These are phyloP conservation scores for Thelephora terrestris DNA, from an alignment of 1,284 basidiomycete genomes.

Conservation along the genomic window DNA sequence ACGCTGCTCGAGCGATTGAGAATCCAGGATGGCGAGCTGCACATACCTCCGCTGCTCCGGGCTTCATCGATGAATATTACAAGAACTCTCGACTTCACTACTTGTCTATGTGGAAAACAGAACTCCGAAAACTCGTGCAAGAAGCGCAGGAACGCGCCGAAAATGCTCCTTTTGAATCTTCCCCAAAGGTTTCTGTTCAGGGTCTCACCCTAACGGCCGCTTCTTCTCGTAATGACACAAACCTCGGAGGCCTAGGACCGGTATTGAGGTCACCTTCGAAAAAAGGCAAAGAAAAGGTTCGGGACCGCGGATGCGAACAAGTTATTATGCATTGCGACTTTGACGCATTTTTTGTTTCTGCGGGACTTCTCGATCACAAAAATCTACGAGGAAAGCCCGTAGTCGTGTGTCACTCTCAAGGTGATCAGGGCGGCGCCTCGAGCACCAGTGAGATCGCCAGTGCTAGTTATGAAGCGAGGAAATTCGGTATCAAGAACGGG, in stretches of 20 bases:
- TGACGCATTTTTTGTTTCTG: constrained; percentile 95
- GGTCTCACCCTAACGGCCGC: background rate
- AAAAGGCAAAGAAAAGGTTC: constrained; percentile 29
- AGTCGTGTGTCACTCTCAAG: constrained; percentile 92
- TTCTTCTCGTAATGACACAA: constrained; percentile 27
- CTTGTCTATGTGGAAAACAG: constrained; percentile 87
- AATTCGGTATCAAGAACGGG: constrained; percentile 84
- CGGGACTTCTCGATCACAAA: constrained; percentile 70
- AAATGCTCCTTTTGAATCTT: constrained; percentile 6
- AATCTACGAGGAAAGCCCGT: constrained; percentile 79
- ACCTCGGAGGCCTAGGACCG: constrained; percentile 51
- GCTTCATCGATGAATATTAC: constrained; percentile 87
- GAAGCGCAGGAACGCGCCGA: constrained; percentile 71
- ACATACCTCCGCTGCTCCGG: constrained; percentile 79
- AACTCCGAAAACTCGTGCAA: constrained; percentile 73
- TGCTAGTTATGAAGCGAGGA: constrained; percentile 87
- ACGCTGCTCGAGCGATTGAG: constrained; percentile 69
- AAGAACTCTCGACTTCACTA: constrained; percentile 89
- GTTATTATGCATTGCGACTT: constrained; percentile 95
- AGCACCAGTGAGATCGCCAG: constrained; percentile 95
- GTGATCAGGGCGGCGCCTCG: constrained; percentile 48
- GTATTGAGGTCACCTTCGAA: constrained; percentile 36
- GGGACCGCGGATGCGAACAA: constrained; percentile 34
- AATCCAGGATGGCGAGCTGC: constrained; percentile 76
- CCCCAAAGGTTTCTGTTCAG: too few species aligned